phyloP scores from a whole-genome alignment of 768 basidiomycete species.

The Boletus speciosus region DNA sequence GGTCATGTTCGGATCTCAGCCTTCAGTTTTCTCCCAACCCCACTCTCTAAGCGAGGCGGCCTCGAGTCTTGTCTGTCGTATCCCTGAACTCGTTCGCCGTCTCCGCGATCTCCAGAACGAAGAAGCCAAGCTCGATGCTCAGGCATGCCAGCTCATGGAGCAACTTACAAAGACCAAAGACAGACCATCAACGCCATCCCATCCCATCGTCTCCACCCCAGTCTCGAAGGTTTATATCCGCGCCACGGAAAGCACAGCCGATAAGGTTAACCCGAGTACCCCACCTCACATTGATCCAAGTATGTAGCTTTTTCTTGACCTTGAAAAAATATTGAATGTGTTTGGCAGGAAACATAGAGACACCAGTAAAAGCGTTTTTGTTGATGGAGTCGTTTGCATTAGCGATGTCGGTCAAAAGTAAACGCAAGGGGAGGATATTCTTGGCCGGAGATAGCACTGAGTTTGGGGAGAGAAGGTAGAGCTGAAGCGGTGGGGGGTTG shows the following conservation, averaged over 20 bases:
- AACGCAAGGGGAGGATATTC: conserved; percentile 24
- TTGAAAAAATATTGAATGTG: not conserved
- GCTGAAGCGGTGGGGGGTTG: not conserved
- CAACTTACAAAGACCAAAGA: conserved; percentile 1
- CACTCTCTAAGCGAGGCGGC: conserved; percentile 9
- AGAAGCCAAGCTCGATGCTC: conserved; percentile 18
- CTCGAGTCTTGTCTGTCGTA: conserved; percentile 10
- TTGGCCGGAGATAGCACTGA: conserved; percentile 11
- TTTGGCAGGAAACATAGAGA: conserved; percentile 16
- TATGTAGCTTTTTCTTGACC: not conserved
- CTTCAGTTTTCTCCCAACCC: not conserved
- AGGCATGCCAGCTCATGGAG: conserved; percentile 10
- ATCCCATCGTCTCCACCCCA: not conserved
- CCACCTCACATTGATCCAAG: conserved; percentile 7
- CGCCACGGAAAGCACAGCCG: not conserved
- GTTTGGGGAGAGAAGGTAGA: conserved; percentile 11
- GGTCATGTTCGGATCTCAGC: conserved; percentile 10
- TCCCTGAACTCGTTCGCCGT: conserved; percentile 18
- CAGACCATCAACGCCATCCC: not conserved
- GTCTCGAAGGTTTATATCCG: not conserved
- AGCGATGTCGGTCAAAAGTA: conserved; percentile 22
- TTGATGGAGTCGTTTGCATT: conserved; percentile 18
- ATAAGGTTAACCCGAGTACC: not conserved
- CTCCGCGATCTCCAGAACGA: conserved; percentile 22
- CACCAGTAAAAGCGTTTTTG: conserved; percentile 18